phyloP scores from a whole-genome alignment of 495 filamentous ascomycete species.

The Tuber calosporum region DNA sequence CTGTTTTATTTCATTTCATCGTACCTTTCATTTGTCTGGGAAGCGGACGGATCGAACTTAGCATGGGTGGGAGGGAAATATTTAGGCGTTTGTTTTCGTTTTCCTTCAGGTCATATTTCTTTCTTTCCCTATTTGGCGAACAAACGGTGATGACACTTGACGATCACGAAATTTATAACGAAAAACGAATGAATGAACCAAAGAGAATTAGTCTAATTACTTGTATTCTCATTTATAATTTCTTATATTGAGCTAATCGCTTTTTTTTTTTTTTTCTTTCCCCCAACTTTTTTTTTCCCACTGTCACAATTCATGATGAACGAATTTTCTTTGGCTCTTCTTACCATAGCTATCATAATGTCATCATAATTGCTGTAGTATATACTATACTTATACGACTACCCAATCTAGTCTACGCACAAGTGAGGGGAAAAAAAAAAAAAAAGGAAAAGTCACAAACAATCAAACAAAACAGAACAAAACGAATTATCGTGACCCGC shows the following conservation, averaged over 20 bases:
- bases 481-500: background rate
- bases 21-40: slow-evolving; percentile 33
- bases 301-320: background rate
- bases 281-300: background rate
- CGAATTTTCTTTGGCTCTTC: background rate
- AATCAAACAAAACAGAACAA: background rate
- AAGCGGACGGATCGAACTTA: background rate
- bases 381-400: no score
- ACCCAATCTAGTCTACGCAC: background rate
- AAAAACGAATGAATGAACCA: background rate
- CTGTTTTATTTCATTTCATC: slow-evolving; percentile 16
- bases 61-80: slow-evolving; percentile 22
- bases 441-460: background rate
- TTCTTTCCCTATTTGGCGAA: background rate
- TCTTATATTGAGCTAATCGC: background rate
- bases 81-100: slow-evolving; percentile 21
- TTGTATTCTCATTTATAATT: background rate
- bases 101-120: slow-evolving; percentile 11
- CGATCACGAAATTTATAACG: background rate
- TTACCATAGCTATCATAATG: background rate
- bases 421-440: background rate
- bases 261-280: background rate
- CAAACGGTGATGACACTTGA: background rate
- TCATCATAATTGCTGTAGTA: background rate
- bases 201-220: background rate